Base-by-base conservation (phyloP, 1,284 basidiomycete species). In the Neolentinus lepideus region DNA sequence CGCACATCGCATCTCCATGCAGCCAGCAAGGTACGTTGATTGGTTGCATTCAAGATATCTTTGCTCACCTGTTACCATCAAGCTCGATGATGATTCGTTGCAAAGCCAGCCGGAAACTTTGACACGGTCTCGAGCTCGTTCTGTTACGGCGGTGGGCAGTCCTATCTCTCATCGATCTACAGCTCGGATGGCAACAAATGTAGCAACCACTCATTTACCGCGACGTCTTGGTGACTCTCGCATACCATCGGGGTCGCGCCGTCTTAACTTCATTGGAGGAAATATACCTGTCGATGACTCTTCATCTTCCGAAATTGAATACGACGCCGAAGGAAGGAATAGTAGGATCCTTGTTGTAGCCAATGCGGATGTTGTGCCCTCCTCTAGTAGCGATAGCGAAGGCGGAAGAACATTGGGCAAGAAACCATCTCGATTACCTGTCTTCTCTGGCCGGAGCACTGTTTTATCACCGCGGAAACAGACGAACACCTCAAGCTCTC, bases 341-440 rank as follows among this genome's bases (percentile, higher is more conserved):
- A 25, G 27, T 21, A 68, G 61, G 63, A 74, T 53, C 62, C 67
- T 85, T 2, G 75, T 77, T 2, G 77, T 85, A 2, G 72, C 80
- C 2, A 84, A 84, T 57, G 77, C 76, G 0, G 72, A 75, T 25
- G 71, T 79, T 24, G 64, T 74, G 2, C 66, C 75, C 1, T 76
- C 75, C 38, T 78, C 77, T 2, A 25, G 24, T 21, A 75, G 75
- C 22, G 75, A 69, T 63, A 55, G 77, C 73, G 58, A 73, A 65
- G 52, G 73, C 73, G 33, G 52, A 58, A 57, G 59, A 66, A 1
- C 51, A 11, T 57, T 47, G 22, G 6, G 14, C 47, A 50, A 26
- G 11, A 29, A 50, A 21, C 14, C 24, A 26, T 50, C 47, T 9
- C 47, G 47, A 26, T 21, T 50, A 6, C 47, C 47, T 29, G 27